Percentiles rank a stretch among this genome's conserved stretches.
Conservation (phyloP, 2,329 filamentous ascomycete genomes). For the Xylaria hypoxylon region DNA sequence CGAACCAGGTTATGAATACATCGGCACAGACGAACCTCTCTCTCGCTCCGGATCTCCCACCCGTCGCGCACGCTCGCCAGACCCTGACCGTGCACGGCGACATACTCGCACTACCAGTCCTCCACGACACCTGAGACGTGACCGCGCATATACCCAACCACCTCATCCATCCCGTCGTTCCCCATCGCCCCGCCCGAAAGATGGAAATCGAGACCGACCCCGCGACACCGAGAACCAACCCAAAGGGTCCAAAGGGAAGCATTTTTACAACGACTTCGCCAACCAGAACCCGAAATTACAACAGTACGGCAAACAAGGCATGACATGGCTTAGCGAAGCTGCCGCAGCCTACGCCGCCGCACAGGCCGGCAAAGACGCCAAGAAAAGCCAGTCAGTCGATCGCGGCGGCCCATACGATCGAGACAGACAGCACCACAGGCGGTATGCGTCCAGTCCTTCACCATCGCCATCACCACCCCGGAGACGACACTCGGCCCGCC, state of each 20-base stretch:
- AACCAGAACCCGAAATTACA: slow-evolving; percentile 45
- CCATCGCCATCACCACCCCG: slow-evolving; percentile 43
- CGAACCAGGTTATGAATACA: slow-evolving; percentile 46
- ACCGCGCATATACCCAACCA: slow-evolving; percentile 27
- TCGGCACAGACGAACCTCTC: slow-evolving; percentile 47
- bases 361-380: slow-evolving; percentile 37
- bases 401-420: slow-evolving; percentile 38
- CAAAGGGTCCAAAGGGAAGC: slow-evolving; percentile 36
- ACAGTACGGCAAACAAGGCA: slow-evolving; percentile 45
- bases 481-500: slow-evolving; percentile 38
- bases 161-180: slow-evolving; percentile 28
- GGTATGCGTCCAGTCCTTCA: slow-evolving; percentile 44
- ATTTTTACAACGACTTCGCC: slow-evolving; percentile 41
- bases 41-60: slow-evolving; percentile 28
- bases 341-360: slow-evolving; percentile 48
- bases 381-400: slow-evolving; percentile 39
- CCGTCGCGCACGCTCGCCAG: slow-evolving; percentile 38
- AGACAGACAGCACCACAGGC: slow-evolving; percentile 38
- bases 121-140: slow-evolving; percentile 42
- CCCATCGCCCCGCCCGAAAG: slow-evolving; percentile 37
- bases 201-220: slow-evolving; percentile 24
- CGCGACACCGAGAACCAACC: slow-evolving; percentile 26
- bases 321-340: slow-evolving; percentile 47
- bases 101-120: slow-evolving; percentile 45
- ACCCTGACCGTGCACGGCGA: slow-evolving; percentile 36